Conservation (phyloP, 441 rosid genomes). For the Viola pubescens region DNA sequence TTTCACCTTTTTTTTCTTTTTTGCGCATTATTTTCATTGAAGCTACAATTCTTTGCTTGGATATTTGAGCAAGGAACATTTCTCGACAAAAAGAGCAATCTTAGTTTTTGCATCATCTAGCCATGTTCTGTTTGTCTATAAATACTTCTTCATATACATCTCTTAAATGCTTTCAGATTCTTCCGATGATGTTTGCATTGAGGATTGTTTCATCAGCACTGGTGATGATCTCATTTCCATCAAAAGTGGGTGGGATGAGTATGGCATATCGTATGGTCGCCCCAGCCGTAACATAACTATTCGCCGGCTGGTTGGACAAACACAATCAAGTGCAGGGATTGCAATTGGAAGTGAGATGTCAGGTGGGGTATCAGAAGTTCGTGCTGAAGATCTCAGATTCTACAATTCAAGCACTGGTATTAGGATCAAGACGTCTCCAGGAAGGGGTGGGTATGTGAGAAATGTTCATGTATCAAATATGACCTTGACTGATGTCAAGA, state of each 20-base stretch:
- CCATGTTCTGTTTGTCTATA: constrained; percentile 3
- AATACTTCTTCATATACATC: constrained; percentile 2
- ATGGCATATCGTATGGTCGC: constrained; percentile 63
- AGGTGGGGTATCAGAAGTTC: constrained; percentile 81
- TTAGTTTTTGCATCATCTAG: not conserved
- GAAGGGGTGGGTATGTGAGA: constrained; percentile 90
- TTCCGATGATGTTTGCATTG: constrained; percentile 77
- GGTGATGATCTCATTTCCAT: constrained; percentile 86
- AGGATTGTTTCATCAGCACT: constrained; percentile 79
- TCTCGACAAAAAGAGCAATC: not conserved
- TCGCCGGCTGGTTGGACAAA: constrained; percentile 57
- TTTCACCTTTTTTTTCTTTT: not conserved
- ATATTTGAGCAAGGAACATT: constrained; percentile 2
- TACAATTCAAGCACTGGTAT: constrained; percentile 62
- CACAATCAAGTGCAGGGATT: constrained; percentile 62
- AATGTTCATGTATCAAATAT: constrained; percentile 58
- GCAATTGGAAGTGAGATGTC: constrained; percentile 98
- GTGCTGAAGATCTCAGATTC: constrained; percentile 51
- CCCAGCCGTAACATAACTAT: constrained; percentile 75
- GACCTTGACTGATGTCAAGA: constrained; percentile 47
- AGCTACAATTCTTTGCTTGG: not conserved
- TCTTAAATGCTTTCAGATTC: constrained; percentile 56
- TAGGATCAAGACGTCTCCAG: constrained; percentile 80
- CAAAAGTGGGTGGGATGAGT: constrained; percentile 98
- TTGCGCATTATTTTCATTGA: too few relatives aligned